Evolutionary conservation across 2,329 filamentous ascomycete genomes (phyloP), one percentile per base, ranked within the genome.

Genomic region (Alternaria solani): DNA sequence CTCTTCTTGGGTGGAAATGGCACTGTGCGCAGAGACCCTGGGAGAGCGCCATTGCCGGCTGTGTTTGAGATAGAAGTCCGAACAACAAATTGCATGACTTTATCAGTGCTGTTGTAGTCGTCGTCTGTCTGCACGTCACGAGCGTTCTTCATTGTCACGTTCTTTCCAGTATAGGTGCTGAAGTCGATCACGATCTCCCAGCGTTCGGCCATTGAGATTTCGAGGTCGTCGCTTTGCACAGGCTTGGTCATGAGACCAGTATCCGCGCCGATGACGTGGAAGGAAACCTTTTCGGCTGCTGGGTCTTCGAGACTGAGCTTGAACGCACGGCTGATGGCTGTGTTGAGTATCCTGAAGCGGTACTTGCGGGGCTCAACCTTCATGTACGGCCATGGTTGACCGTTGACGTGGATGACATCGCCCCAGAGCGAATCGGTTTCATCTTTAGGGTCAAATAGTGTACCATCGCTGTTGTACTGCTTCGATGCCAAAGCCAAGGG

Each of bases 121-220:
- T 80, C 76, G 56, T 86, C 84, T 4, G 78, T 78, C 32, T 82
- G 82, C 32, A 84, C 76, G 14, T 80, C 76, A 51, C 79, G 78
- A 18, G 78, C 79, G 59, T 84, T 84, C 62, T 76, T 79, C 26
- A 84, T 67, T 5, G 79, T 81, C 56, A 87, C 72, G 56, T 84
- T 85, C 71, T 86, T 79, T 41, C 84, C 84, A 1, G 79, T 77
- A 64, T 80, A 86, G 1, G 70, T 59, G 16, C 79, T 74, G 67
- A 88, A 88, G 74, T 88, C 86, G 52, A 88, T 75, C n/a, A 88
- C 79, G 26, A 88, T 77, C 65, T 88, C 86, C 71, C 84, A 88
- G 5, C 86, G 81, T 70, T 88, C 86, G 5, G 85, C 86, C 78
- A 86, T 86, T 12, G 84, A 78, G 43, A 87, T 79, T 48, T 81